phyloP scores from a whole-genome alignment of 371 early-diverging fungal genomes.

The Actinomortierella wolfii region DNA sequence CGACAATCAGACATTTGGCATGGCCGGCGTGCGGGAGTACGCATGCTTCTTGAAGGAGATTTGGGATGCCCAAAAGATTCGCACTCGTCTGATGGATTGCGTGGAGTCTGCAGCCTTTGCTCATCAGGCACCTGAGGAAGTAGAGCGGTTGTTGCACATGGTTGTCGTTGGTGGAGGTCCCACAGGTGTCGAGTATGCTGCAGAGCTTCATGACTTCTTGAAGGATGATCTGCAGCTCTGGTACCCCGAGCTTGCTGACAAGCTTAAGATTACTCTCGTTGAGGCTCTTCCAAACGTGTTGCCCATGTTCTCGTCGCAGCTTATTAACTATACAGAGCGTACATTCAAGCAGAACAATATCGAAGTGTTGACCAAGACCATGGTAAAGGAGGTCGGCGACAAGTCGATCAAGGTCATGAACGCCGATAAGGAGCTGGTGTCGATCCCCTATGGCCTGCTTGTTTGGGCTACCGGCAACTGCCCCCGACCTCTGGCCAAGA shows the following conservation, averaged over 20 bases:
- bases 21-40: slow-evolving; percentile 84
- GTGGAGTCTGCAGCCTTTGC: slow-evolving; percentile 90
- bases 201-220: slow-evolving; percentile 92
- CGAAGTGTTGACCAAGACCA: slow-evolving; percentile 83
- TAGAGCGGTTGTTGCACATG: slow-evolving; percentile 89
- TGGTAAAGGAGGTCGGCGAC: slow-evolving; percentile 86
- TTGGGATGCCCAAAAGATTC: slow-evolving; percentile 91
- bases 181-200: slow-evolving; percentile 95
- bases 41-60: slow-evolving; percentile 88
- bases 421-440: slow-evolving; percentile 64
- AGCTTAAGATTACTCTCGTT: slow-evolving; percentile 87
- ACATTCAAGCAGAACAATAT: slow-evolving; percentile 88
- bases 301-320: slow-evolving; percentile 85
- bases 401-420: slow-evolving; percentile 81
- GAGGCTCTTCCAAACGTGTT: slow-evolving; percentile 89
- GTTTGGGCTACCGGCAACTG: slow-evolving; percentile 97
- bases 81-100: slow-evolving; percentile 84
- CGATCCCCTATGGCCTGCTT: slow-evolving; percentile 85
- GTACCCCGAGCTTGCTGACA: slow-evolving; percentile 86
- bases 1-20: slow-evolving; percentile 88
- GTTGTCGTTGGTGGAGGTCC: slow-evolving; percentile 98
- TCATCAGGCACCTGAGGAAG: slow-evolving; percentile 72
- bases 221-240: slow-evolving; percentile 80
- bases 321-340: slow-evolving; percentile 90
- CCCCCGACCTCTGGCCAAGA: slow-evolving; percentile 76